Conservation (phyloP, 345 rosid species). For the Boechera stricta region DNA sequence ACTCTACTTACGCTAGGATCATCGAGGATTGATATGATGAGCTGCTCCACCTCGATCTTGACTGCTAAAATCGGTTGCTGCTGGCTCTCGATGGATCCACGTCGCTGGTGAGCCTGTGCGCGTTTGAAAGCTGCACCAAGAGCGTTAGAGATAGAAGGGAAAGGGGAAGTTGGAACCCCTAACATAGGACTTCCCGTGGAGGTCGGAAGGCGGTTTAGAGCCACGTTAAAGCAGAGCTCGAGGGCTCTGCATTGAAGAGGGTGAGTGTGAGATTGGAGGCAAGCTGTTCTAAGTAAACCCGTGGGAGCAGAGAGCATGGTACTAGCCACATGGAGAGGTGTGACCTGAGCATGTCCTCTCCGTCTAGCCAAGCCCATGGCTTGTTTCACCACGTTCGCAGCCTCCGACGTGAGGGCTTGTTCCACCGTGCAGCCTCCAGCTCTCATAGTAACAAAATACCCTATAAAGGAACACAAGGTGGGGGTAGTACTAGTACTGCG, state of each 20-base stretch:
- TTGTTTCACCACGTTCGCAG: slow-evolving; percentile 75
- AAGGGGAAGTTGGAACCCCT: slow-evolving; percentile 58
- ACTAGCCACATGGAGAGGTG: slow-evolving; percentile 96
- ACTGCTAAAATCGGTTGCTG: slow-evolving; percentile 88
- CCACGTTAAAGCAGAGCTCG: slow-evolving; percentile 98
- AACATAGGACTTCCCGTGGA: slow-evolving; percentile 68
- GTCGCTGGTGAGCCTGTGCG: slow-evolving; percentile 97
- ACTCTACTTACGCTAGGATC: slow-evolving; percentile 99
- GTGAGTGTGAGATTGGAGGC: slow-evolving; percentile 92
- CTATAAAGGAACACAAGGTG: slow-evolving; percentile 19
- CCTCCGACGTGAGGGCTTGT: slow-evolving; percentile 81
- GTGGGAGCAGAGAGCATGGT: slow-evolving; percentile 79
- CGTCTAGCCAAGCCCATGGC: slow-evolving; percentile 76
- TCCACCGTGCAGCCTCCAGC: slow-evolving; percentile 87
- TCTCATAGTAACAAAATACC: slow-evolving; percentile 58
- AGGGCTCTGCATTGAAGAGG: slow-evolving; percentile 96
- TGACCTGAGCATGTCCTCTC: slow-evolving; percentile 95
- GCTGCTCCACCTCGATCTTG: slow-evolving; percentile 92
- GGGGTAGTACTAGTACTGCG: slow-evolving; percentile 35
- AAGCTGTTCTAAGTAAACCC: slow-evolving; percentile 83
- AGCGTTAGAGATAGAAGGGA: slow-evolving; percentile 89
- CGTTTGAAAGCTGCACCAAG: slow-evolving; percentile 96
- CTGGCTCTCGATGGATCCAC: slow-evolving; percentile 89
- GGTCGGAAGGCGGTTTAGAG: slow-evolving; percentile 93
- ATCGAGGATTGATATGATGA: slow-evolving; percentile 83